Base-by-base conservation (phyloP, 129 eudicot species). In the Centella asiatica region DNA sequence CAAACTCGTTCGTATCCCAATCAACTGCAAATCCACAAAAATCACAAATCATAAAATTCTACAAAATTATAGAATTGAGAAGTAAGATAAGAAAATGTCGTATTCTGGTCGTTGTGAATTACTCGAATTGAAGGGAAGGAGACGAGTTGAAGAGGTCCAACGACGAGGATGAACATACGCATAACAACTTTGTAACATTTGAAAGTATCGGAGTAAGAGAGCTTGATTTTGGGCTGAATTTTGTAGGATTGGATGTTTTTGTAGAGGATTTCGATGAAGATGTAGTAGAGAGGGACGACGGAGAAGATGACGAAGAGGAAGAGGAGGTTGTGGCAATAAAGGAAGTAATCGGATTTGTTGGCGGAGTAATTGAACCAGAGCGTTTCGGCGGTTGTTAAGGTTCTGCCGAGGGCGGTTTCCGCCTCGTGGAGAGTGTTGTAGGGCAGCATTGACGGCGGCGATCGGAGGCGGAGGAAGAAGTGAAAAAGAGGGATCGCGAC, bases 81-180 rank as follows among this genome's bases (percentile, higher is more conserved):
- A 31, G 54, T 46, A 22, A 2, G 20, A 45, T 1, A 68, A 31
- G 18, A 72, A 6, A 27, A 52, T 26, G 1, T 49, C 14, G 2
- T 19, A 49, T 26, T 53, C 33, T 53, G 12, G 37, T 28, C 34
- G n/a, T n/a, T n/a, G n/a, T 12, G 2, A 24, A 6, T 34, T 73
- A 90, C 97, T 69, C 81, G 48, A 69, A 90, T 48, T 11, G 85
- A 72, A 50, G 97, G 97, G 64, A 80, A 90, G 2, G 97, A 90
- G 25, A 90, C 73, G 39, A 90, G 89, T 33, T 90, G 97, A 15
- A 90, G 97, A 0, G 97, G 97, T 10, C 95, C 95, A 13, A 90
- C 88, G 32, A 81, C 81, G 44, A 86, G 74, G 51, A 89, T 11
- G 57, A 89, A 86, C 72, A 70, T 72, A 23, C 83, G 74, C 92